Evolutionary conservation across 805 yeast species (phyloP).

Genomic region (Metschnikowia dekortorum): DNA sequence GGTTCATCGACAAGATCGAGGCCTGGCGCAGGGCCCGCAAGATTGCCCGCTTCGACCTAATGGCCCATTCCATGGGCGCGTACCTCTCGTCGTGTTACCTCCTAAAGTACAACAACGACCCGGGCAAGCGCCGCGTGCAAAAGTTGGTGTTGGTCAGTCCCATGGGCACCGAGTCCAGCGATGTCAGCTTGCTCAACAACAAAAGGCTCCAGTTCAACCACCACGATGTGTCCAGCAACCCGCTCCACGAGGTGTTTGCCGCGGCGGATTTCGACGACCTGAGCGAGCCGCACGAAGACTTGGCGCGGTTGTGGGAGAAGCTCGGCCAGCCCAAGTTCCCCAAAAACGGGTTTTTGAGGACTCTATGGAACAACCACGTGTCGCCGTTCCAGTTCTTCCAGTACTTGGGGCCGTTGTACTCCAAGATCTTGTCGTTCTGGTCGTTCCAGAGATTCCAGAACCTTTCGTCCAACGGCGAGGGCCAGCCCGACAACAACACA

Average conservation of each 20-base stretch:
- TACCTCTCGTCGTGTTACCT: conserved; percentile 37
- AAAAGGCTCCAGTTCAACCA: conserved; percentile 29
- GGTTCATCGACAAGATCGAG: conserved; percentile 40
- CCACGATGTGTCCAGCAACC: conserved; percentile 32
- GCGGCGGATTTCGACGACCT: conserved; percentile 17
- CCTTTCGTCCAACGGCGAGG: conserved; percentile 17
- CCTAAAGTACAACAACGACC: conserved; percentile 31
- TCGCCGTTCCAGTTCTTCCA: conserved; percentile 40
- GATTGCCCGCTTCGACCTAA: conserved; percentile 25
- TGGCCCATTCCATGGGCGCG: conserved; percentile 43
- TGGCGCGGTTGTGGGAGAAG: conserved; percentile 24
- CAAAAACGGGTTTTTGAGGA: conserved; percentile 23
- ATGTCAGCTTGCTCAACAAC: conserved; percentile 29
- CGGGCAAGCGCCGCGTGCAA: conserved; percentile 15
- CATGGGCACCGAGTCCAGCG: conserved; percentile 41
- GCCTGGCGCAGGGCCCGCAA: conserved; percentile 28
- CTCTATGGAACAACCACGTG: conserved; percentile 35
- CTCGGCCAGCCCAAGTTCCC: conserved; percentile 39
- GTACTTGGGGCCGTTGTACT: conserved; percentile 35
- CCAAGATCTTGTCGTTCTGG: conserved; percentile 40
- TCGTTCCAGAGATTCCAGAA: conserved; percentile 36
- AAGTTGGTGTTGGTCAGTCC: conserved; percentile 34
- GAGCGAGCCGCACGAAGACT: conserved; percentile 15
- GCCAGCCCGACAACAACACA: conserved; percentile 3
- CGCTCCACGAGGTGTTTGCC: conserved; percentile 29